Evolutionary conservation across 2,329 filamentous ascomycete genomes (phyloP).

Genomic region (Boeremia exigua): DNA sequence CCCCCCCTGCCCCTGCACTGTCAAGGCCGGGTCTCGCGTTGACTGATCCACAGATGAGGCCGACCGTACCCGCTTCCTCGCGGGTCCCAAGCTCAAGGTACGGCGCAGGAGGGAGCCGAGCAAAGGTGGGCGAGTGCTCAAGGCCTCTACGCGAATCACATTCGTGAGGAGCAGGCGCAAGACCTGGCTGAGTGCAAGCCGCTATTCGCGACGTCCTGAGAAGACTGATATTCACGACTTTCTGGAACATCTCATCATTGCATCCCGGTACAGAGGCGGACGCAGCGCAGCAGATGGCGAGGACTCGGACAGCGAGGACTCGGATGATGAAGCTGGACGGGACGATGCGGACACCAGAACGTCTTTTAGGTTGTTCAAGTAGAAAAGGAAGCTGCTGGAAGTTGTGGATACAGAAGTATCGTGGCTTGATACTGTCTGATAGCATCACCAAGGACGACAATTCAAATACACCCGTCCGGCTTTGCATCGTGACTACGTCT

Average conservation of each 20-base stretch:
- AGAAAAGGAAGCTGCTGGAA: neutral
- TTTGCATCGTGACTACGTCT: neutral
- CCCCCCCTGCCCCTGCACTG: neutral
- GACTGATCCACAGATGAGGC: neutral
- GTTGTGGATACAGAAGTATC: too few relatives aligned
- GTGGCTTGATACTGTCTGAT: neutral
- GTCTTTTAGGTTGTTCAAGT: neutral
- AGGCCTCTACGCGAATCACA: neutral
- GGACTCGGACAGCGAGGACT: neutral
- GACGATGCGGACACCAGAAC: too few relatives aligned
- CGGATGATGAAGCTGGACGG: neutral
- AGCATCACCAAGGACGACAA: neutral
- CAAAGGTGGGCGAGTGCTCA: neutral
- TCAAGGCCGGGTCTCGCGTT: neutral
- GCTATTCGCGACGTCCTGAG: too few relatives aligned
- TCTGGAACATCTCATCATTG: neutral
- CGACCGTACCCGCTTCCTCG: neutral
- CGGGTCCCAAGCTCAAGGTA: neutral
- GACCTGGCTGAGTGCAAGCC: neutral
- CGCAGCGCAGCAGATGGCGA: neutral
- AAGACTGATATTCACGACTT: neutral
- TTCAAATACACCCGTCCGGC: neutral
- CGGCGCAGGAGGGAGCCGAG: neutral
- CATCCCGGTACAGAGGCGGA: neutral
- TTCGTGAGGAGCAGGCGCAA: neutral